Base-by-base conservation (phyloP, 139 green algal genomes). In the Chlamydomonas incerta region DNA sequence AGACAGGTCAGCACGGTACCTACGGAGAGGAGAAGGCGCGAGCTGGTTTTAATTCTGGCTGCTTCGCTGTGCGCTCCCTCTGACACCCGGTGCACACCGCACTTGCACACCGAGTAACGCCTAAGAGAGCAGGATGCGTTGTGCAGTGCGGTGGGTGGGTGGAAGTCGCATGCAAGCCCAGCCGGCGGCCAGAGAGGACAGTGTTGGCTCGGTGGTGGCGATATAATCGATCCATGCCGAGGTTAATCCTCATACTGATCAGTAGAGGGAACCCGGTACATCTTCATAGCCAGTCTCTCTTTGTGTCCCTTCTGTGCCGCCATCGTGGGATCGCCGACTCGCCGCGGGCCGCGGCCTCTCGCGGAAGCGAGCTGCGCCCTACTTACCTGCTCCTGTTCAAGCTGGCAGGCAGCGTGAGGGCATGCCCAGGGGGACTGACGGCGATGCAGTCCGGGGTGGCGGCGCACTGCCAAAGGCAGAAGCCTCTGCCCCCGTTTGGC, bases 1-100 rank as follows among this genome's bases (percentile, higher is more conserved):
- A 85, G 79, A 85, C 79, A 85, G 79, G 79, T 85, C 79, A 85
- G 66, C n/a, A 74, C 23, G 14, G 55, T 33, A 20, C 79, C 79
- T 85, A 85, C 67, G 2, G 46, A 17, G 41, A 31, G 77, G 65
- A 68, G 47, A 85, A 85, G 47, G 79, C 47, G 34, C 34, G 34
- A 17, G 31, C 65, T 85, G 79, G 79, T 85, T 85, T 85, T 76
- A 76, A 85, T 34, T 85, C 79, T 75, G 79, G 65, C 50, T 29
- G 37, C 0, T 5, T 28, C 66, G 18, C 2, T 85, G 24, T 85
- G 21, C n/a, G 79, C 79, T 75, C 50, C 41, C 79, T 66, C 4
- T 85, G 79, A 85, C 79, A 75, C 79, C 79, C 46, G 23, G 47
- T 67, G 63, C 47, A 55, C 62, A 83, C 77, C 29, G 20, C 62